A percentile compares a stretch with the other conserved stretches of the same genome.
These are phyloP conservation scores for Pluteus cervinus DNA, from an alignment of 768 basidiomycete species.

Conservation along the genomic window DNA sequence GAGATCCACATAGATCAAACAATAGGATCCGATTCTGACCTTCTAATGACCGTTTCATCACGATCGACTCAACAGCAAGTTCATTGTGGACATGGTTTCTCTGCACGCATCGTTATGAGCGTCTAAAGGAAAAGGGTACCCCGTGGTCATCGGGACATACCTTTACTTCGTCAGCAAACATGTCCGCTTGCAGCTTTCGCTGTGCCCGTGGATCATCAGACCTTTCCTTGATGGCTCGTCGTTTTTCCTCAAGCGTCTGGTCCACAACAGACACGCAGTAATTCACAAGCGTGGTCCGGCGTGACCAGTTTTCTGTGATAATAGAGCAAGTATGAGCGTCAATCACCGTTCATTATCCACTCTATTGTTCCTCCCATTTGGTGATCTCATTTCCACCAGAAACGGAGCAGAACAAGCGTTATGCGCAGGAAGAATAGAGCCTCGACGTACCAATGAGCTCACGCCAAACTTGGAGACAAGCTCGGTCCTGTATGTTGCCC, in stretches of 20 bases:
- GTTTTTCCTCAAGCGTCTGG: slow-evolving; percentile 52
- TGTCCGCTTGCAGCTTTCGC: slow-evolving; percentile 47
- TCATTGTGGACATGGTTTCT: slow-evolving; percentile 73
- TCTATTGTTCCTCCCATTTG: too few relatives aligned
- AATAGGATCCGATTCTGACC: slow-evolving; percentile 35
- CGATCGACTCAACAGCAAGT: slow-evolving; percentile 63
- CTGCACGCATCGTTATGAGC: slow-evolving; percentile 34
- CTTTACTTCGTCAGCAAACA: slow-evolving; percentile 68
- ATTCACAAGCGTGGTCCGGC: slow-evolving; percentile 64
- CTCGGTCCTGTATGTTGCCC: slow-evolving; percentile 62
- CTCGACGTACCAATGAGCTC: slow-evolving; percentile 64
- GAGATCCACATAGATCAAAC: slow-evolving; percentile 5
- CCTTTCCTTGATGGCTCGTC: slow-evolving; percentile 33
- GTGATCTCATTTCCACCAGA: too few relatives aligned
- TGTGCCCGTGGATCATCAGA: slow-evolving; percentile 37
- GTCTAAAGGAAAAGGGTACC: slow-evolving; percentile 3
- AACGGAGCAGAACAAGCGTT: slow-evolving; percentile 13
- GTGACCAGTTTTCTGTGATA: slow-evolving; percentile 67
- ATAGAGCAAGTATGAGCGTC: too few relatives aligned
- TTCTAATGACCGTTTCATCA: slow-evolving; percentile 63
- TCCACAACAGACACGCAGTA: slow-evolving; percentile 75
- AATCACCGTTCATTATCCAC: too few relatives aligned
- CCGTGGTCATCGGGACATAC: slow-evolving; percentile 37
- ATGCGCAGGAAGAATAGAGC: slow-evolving; percentile 9
- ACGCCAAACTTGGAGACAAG: slow-evolving; percentile 72